Conservation (phyloP, 2,329 filamentous ascomycete genomes). For the Chrysosporium queenslandicum region DNA sequence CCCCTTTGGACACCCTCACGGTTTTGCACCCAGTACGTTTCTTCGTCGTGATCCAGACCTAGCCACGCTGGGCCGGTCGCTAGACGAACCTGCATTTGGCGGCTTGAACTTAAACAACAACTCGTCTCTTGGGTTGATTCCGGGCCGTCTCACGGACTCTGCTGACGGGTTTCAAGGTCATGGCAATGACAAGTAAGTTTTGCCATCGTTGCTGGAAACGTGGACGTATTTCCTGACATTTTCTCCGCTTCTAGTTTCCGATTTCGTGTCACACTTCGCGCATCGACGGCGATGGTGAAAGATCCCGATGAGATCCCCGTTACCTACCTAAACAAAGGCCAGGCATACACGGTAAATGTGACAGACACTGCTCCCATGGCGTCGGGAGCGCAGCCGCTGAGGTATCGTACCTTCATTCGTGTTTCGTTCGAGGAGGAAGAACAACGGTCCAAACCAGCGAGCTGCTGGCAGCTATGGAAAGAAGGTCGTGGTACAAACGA, state of each 20-base stretch:
- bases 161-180: constrained; percentile 21
- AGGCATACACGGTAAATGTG: constrained; percentile 80
- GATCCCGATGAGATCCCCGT: constrained; percentile 71
- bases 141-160: background rate
- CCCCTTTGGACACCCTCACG: constrained; percentile 52
- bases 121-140: constrained; percentile 16
- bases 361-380: constrained; percentile 61
- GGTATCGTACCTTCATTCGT: constrained; percentile 84
- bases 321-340: constrained; percentile 97
- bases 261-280: constrained; percentile 80
- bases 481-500: constrained; percentile 93
- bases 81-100: constrained; percentile 57
- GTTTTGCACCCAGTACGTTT: constrained; percentile 63
- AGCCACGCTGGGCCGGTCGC: constrained; percentile 61
- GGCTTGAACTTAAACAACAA: constrained; percentile 23
- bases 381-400: constrained; percentile 50
- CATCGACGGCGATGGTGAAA: constrained; percentile 91
- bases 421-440: constrained; percentile 96
- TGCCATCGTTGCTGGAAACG: background rate
- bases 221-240: background rate
- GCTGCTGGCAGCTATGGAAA: constrained; percentile 90
- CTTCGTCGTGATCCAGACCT: constrained; percentile 71
- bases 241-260: constrained; percentile 38
- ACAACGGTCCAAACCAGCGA: constrained; percentile 69
- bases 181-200: constrained; percentile 46